Percentiles rank a stretch among this genome's conserved stretches.
phyloP scores from a whole-genome alignment of 164 flowering plant species.

The Cinnamomum chago region DNA sequence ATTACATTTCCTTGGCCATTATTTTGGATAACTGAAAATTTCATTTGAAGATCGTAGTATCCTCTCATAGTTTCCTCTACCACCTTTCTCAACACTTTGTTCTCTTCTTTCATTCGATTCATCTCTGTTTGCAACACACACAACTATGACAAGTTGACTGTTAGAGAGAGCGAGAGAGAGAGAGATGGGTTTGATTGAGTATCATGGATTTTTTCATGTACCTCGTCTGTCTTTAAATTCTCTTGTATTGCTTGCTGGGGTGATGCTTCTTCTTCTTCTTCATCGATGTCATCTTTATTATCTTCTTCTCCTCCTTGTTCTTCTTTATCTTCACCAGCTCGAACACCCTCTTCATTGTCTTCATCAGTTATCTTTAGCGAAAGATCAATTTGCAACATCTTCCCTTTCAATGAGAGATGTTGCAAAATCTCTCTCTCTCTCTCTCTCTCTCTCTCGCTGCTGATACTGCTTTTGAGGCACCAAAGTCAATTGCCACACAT shows the following conservation, averaged over 20 bases:
- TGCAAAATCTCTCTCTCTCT: not conserved
- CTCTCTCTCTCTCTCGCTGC: conserved; percentile 4
- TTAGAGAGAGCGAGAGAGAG: conserved; percentile 13
- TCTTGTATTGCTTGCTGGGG: not conserved
- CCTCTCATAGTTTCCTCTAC: conserved; percentile 67
- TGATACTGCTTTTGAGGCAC: conserved; percentile 9
- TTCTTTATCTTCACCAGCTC: not conserved
- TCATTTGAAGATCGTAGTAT: conserved; percentile 56
- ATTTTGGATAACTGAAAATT: conserved; percentile 26
- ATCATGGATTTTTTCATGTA: not conserved
- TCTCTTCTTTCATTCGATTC: conserved; percentile 67
- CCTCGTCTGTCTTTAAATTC: conserved; percentile 6
- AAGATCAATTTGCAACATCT: conserved; percentile 9
- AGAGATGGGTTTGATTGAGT: not conserved
- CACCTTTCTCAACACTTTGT: conserved; percentile 43
- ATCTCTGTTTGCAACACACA: conserved; percentile 45
- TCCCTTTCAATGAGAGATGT: not conserved
- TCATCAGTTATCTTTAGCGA: conserved; percentile 5
- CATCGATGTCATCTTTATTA: not conserved
- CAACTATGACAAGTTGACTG: conserved; percentile 12
- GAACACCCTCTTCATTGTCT: not conserved
- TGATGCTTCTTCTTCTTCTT: not conserved
- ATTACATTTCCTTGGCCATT: conserved; percentile 23
- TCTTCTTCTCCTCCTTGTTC: not conserved
- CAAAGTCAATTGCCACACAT: conserved; percentile 5